These are phyloP conservation scores for Rhamnella rubrinervis DNA, from an alignment of 331 rosid genomes.

Conservation along the genomic window DNA sequence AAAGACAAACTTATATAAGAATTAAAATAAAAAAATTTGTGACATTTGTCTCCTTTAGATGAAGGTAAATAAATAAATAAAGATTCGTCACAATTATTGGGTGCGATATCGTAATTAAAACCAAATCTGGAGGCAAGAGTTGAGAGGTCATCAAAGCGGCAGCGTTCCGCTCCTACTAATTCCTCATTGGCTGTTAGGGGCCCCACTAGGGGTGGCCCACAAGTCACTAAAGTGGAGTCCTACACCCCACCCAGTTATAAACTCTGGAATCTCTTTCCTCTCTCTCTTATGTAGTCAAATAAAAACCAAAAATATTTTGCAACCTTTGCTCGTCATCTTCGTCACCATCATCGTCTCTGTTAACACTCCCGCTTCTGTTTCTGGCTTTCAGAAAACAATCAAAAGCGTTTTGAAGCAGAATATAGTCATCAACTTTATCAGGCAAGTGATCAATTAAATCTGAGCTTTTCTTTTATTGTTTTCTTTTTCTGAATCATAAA, in stretches of 20 bases:
- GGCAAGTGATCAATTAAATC: constrained; percentile 32
- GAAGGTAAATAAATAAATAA: not conserved
- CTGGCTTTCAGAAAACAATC: no score
- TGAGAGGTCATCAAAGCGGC: constrained; percentile 10
- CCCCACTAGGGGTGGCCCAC: constrained; percentile 27
- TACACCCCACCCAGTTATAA: constrained; percentile 9
- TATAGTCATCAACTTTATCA: constrained; percentile 29
- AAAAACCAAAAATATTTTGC: not conserved
- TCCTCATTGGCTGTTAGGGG: constrained; percentile 28
- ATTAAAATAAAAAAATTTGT: no score
- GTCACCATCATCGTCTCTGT: not conserved
- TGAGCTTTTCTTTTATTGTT: not conserved
- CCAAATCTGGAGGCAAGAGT: constrained; percentile 26
- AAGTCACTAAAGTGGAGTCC: constrained; percentile 11
- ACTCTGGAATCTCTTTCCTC: constrained; percentile 13
- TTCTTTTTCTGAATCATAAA: not conserved
- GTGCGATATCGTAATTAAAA: constrained; percentile 27
- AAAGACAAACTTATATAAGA: no score
- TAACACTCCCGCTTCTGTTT: not conserved
- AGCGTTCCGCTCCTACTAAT: constrained; percentile 20
- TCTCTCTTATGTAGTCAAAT: not conserved
- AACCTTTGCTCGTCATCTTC: constrained; percentile 18
- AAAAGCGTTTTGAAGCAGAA: no score
- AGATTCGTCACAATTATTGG: no score
- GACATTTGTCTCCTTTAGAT: no score